phyloP scores from a whole-genome alignment of 805 yeast genomes.

The Isabelozyma rhagii region DNA sequence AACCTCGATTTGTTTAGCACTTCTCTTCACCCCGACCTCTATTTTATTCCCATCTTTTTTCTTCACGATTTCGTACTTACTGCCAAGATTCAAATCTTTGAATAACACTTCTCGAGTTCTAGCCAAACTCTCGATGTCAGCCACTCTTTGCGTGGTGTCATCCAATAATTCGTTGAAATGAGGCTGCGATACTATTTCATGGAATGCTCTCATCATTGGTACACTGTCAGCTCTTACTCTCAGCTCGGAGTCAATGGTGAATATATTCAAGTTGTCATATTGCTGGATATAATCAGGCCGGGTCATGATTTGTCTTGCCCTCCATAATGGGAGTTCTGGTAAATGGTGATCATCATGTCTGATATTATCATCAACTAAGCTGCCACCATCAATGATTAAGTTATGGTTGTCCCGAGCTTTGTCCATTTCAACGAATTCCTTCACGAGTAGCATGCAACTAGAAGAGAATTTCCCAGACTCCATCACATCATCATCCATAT shows the following conservation, averaged over 20 bases:
- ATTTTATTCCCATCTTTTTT: slow-evolving; percentile 11
- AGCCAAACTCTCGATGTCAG: slow-evolving; percentile 72
- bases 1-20: slow-evolving; percentile 13
- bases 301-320: slow-evolving; percentile 83
- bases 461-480: slow-evolving; percentile 74
- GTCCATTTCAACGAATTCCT: slow-evolving; percentile 70
- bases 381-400: neutral
- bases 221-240: slow-evolving; percentile 77
- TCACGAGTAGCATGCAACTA: slow-evolving; percentile 70
- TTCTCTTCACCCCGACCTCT: slow-evolving; percentile 10
- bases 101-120: slow-evolving; percentile 74
- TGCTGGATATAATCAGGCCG: slow-evolving; percentile 74
- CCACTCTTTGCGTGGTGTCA: slow-evolving; percentile 65
- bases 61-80: slow-evolving; percentile 32
- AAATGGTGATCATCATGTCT: slow-evolving; percentile 44
- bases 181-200: slow-evolving; percentile 69
- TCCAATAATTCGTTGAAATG: slow-evolving; percentile 65
- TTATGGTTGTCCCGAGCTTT: slow-evolving; percentile 27
- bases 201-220: slow-evolving; percentile 88
- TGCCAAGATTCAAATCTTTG: slow-evolving; percentile 62
- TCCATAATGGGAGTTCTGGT: slow-evolving; percentile 79
- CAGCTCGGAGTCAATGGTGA: slow-evolving; percentile 72
- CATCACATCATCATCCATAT: slow-evolving; percentile 89
- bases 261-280: slow-evolving; percentile 73
- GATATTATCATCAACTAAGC: neutral